phyloP scores from a whole-genome alignment of 2,329 filamentous ascomycete species.

The Fusarium secorum region DNA sequence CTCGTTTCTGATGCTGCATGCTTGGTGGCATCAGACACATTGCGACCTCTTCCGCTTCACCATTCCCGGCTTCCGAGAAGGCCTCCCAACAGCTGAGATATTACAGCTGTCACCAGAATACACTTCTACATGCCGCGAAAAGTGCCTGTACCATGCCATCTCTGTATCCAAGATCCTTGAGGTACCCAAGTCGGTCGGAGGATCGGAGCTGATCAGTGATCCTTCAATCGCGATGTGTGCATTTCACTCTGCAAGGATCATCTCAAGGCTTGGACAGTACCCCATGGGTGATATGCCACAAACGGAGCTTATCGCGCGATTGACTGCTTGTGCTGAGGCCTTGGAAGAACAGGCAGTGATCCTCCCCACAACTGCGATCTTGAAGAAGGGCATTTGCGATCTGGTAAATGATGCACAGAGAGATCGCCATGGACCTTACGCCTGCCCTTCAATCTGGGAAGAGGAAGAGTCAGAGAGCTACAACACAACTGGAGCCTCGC shows the following conservation, averaged over 20 bases:
- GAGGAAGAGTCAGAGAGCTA: constrained; percentile 11
- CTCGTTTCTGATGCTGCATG: constrained; percentile 36
- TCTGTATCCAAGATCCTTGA: constrained; percentile 5
- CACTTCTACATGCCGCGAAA: neutral
- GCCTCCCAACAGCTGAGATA: neutral
- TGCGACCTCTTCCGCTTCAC: constrained; percentile 39
- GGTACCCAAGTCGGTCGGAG: neutral
- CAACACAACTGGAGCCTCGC: fast-evolving
- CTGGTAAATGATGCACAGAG: constrained; percentile 7
- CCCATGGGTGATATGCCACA: constrained; percentile 12
- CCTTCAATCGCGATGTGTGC: constrained; percentile 23
- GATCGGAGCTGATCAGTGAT: constrained; percentile 13
- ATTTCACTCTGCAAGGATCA: constrained; percentile 21
- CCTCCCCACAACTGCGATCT: neutral
- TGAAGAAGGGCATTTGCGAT: constrained; percentile 15
- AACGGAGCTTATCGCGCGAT: neutral
- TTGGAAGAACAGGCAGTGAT: neutral
- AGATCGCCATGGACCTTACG: neutral
- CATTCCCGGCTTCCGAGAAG: constrained; percentile 26
- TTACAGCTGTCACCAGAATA: neutral
- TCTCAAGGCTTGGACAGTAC: constrained; percentile 18
- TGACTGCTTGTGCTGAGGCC: neutral
- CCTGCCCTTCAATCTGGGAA: constrained; percentile 16
- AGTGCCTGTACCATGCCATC: constrained; percentile 11
- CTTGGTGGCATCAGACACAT: constrained; percentile 41